These are phyloP conservation scores for Boletus subparvulus DNA, from an alignment of 768 basidiomycete genomes.

Conservation along the genomic window DNA sequence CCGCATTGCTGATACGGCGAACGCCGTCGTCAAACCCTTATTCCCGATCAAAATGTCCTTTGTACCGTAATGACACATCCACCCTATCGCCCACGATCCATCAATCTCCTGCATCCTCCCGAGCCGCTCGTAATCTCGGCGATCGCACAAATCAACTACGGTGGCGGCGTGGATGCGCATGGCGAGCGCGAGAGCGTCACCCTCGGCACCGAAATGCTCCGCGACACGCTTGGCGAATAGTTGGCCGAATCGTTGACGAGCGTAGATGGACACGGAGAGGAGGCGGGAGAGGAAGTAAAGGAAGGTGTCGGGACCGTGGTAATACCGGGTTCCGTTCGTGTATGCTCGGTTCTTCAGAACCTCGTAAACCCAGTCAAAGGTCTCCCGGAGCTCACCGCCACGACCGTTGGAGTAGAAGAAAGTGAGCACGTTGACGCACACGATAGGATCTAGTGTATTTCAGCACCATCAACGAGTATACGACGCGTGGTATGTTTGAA, in stretches of 20 bases:
- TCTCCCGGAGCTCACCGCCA: slow-evolving; percentile 16
- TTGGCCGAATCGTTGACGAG: slow-evolving; percentile 9
- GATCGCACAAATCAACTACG: slow-evolving; percentile 10
- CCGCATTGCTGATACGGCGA: slow-evolving; percentile 19
- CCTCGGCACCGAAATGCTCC: slow-evolving; percentile 15
- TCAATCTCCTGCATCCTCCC: slow-evolving; percentile 17
- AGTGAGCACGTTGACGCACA: slow-evolving; percentile 20
- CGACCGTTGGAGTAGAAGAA: slow-evolving; percentile 23
- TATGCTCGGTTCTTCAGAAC: slow-evolving; percentile 26
- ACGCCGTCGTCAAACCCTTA: slow-evolving; percentile 21
- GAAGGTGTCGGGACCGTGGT: slow-evolving; percentile 17
- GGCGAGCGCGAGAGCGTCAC: slow-evolving; percentile 20
- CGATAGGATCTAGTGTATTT: slow-evolving; percentile 11
- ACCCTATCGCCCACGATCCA: slow-evolving; percentile 24
- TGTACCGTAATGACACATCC: slow-evolving; percentile 12
- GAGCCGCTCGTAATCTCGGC: slow-evolving; percentile 18
- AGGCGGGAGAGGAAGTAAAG: slow-evolving; percentile 25
- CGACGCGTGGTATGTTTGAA: not conserved
- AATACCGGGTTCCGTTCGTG: slow-evolving; percentile 20
- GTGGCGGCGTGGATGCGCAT: slow-evolving; percentile 18
- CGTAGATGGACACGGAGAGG: slow-evolving; percentile 18
- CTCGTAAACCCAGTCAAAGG: slow-evolving; percentile 20
- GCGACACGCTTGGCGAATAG: slow-evolving; percentile 19
- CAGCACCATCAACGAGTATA: not conserved
- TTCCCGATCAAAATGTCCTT: slow-evolving; percentile 14